These are phyloP conservation scores for Penicillium frequentans DNA, from an alignment of 2,329 filamentous ascomycete species.

Conservation along the genomic window DNA sequence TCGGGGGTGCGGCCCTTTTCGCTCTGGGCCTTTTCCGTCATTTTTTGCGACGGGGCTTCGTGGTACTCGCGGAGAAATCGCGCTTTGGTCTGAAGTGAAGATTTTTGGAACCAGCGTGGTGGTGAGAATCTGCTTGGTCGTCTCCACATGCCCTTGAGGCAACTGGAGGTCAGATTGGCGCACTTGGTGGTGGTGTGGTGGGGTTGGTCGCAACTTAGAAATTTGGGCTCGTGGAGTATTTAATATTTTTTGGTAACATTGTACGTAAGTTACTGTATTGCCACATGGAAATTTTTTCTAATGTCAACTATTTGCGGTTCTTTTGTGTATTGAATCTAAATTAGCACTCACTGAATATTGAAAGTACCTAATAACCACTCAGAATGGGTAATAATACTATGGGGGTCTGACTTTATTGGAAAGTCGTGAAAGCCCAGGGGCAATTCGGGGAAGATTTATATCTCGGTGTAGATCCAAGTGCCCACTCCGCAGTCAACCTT, in stretches of 20 bases:
- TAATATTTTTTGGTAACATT: conserved; percentile 9
- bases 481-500: not conserved
- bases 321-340: not conserved
- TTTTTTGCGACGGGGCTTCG: conserved; percentile 15
- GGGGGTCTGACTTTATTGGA: not conserved
- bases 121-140: conserved; percentile 11
- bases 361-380: too few relatives aligned
- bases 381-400: too few relatives aligned
- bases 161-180: conserved; percentile 2
- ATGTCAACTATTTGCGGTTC: not conserved
- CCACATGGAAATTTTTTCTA: not conserved
- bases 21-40: conserved; percentile 17
- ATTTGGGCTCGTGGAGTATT: conserved; percentile 9
- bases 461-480: not conserved
- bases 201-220: conserved; percentile 6
- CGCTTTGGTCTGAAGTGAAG: not conserved
- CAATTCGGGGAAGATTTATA: not conserved
- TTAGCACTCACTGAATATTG: not conserved
- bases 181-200: not conserved
- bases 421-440: not conserved
- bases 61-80: not conserved
- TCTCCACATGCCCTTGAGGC: conserved; percentile 34
- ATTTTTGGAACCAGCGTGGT: conserved; percentile 13
- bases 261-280: not conserved
- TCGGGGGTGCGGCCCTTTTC: conserved; percentile 28